phyloP scores from a whole-genome alignment of 208 protist species.

The Leishmania tropica region DNA sequence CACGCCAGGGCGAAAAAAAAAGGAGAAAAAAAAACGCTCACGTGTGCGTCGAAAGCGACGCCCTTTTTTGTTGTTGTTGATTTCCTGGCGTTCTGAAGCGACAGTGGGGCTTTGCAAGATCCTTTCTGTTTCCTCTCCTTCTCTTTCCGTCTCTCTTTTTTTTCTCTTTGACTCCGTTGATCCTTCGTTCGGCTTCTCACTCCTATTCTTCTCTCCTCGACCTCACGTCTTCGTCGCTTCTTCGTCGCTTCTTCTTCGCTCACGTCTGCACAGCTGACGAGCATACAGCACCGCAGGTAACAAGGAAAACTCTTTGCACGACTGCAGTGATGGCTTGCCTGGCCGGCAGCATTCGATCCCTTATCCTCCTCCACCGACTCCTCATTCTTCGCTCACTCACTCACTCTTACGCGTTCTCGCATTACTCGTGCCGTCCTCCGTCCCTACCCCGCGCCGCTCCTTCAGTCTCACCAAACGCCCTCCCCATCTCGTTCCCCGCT shows the following conservation, averaged over 20 bases:
- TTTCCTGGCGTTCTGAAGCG: not conserved
- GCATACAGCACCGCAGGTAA: not conserved
- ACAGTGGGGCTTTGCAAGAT: not conserved
- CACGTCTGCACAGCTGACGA: conserved; percentile 3
- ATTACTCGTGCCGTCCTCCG: not conserved
- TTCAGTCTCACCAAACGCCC: not conserved
- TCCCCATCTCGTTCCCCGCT: not conserved
- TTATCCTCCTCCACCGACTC: conserved; percentile 5
- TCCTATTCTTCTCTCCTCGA: conserved; percentile 17
- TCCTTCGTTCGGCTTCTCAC: conserved; percentile 15
- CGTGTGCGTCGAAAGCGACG: not conserved
- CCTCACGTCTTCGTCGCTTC: conserved; percentile 6
- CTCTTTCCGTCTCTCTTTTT: not conserved
- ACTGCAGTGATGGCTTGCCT: not conserved
- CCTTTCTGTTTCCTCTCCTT: not conserved
- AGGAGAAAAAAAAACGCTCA: not conserved
- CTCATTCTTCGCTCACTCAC: conserved; percentile 5
- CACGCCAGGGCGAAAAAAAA: not conserved
- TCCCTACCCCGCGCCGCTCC: not conserved
- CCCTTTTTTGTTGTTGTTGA: not conserved
- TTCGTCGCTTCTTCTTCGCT: not conserved
- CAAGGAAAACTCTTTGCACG: not conserved
- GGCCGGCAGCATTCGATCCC: conserved; percentile 11
- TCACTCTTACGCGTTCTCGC: conserved; percentile 5
- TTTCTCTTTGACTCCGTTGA: not conserved